These are phyloP conservation scores for Boletus tomentosulus DNA, from an alignment of 768 basidiomycete genomes.

Conservation along the genomic window DNA sequence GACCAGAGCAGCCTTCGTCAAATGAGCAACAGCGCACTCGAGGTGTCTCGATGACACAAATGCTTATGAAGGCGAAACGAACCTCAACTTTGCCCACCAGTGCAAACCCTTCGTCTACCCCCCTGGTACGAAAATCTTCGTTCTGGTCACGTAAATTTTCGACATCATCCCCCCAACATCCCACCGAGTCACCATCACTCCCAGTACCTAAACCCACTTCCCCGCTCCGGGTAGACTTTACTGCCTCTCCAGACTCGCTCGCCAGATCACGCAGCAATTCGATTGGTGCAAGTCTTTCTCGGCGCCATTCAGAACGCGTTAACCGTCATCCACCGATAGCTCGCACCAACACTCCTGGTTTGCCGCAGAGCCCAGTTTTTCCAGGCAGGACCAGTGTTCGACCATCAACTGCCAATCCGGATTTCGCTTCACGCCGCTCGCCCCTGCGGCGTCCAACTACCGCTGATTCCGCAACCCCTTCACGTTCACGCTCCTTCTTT, in stretches of 20 bases:
- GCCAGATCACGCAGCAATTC: conserved; percentile 18
- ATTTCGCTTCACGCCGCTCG: conserved; percentile 13
- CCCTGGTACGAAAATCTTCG: conserved; percentile 54
- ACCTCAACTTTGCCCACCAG: conserved; percentile 34
- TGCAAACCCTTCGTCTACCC: conserved; percentile 29
- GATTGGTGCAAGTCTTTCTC: conserved; percentile 34
- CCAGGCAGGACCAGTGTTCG: conserved; percentile 9
- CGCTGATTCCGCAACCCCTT: conserved; percentile 37
- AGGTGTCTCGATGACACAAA: conserved; percentile 54
- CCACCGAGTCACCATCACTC: conserved; percentile 32
- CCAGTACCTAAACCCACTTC: conserved; percentile 41
- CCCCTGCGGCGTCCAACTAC: conserved; percentile 37
- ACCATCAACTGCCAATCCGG: conserved; percentile 17
- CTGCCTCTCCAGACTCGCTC: conserved; percentile 11
- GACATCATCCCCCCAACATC: conserved; percentile 33
- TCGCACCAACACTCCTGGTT: conserved; percentile 9
- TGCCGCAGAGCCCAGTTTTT: conserved; percentile 6
- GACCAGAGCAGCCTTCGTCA: conserved; percentile 10
- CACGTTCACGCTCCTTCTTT: conserved; percentile 30
- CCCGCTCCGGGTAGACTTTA: conserved; percentile 38
- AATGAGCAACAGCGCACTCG: conserved; percentile 37
- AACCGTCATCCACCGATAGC: conserved; percentile 8
- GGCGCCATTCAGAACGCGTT: conserved; percentile 41
- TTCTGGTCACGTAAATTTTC: conserved; percentile 59
- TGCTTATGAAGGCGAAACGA: conserved; percentile 40